A percentile compares a stretch with the other conserved stretches of the same genome.
Evolutionary conservation across 192 early-diverging fungal species (phyloP).

Genomic region (Backusella psychrophila): DNA sequence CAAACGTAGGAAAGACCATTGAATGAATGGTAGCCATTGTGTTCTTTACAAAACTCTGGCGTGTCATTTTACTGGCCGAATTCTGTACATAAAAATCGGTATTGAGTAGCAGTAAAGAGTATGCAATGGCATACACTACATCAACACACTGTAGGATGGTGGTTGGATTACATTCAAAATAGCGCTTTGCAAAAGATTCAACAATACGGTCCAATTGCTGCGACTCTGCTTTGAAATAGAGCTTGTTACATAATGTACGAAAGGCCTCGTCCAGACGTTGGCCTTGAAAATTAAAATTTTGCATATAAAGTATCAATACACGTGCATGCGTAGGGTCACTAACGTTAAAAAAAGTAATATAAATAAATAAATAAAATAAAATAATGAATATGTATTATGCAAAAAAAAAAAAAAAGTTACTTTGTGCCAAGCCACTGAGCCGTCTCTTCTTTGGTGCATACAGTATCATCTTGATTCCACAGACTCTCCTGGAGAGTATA

Average conservation of each 20-base stretch:
- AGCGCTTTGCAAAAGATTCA: slow-evolving; percentile 74
- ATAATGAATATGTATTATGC: not conserved
- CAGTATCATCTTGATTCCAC: slow-evolving; percentile 39
- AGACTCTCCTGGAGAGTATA: not conserved
- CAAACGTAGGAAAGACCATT: not conserved
- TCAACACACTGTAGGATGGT: slow-evolving; percentile 40
- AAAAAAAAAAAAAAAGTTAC: not conserved
- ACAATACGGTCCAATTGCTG: slow-evolving; percentile 89
- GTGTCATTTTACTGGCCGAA: slow-evolving; percentile 64
- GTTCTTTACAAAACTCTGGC: slow-evolving; percentile 69
- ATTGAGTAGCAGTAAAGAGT: slow-evolving; percentile 85
- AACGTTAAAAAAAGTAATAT: not conserved
- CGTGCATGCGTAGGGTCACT: slow-evolving; percentile 11
- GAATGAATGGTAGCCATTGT: slow-evolving; percentile 44
- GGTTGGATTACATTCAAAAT: slow-evolving; percentile 77
- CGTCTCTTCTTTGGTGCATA: slow-evolving; percentile 40
- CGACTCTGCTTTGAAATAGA: slow-evolving; percentile 85
- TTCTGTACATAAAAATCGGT: slow-evolving; percentile 89
- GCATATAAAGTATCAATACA: slow-evolving; percentile 68
- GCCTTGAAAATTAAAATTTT: slow-evolving; percentile 68
- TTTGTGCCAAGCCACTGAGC: slow-evolving; percentile 45
- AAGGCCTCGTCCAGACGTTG: slow-evolving; percentile 68
- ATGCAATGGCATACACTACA: slow-evolving; percentile 80
- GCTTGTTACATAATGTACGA: slow-evolving; percentile 64
- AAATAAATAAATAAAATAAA: not conserved